phyloP scores from a whole-genome alignment of 2,329 filamentous ascomycete genomes.

The Catunica adiposa region DNA sequence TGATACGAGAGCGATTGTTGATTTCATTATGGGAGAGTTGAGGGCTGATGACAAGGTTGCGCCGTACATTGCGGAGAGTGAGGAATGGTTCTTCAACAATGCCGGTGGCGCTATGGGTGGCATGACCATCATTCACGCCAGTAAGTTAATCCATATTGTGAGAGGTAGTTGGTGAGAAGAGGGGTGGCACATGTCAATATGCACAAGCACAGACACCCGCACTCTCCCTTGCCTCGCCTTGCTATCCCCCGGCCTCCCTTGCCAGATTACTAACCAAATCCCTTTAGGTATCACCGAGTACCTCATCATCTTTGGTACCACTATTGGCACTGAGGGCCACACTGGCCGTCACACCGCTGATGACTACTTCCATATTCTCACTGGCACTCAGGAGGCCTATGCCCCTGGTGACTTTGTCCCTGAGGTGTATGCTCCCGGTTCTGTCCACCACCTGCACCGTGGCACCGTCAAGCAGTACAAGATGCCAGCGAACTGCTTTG shows the following conservation, averaged over 20 bases:
- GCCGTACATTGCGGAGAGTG: conserved; percentile 46
- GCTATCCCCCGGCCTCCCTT: not conserved
- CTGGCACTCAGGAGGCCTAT: conserved; percentile 62
- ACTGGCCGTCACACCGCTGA: conserved; percentile 77
- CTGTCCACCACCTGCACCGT: conserved; percentile 53
- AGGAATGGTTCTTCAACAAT: conserved; percentile 88
- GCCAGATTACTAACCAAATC: not conserved
- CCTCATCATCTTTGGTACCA: conserved; percentile 73
- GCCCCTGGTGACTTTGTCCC: conserved; percentile 48
- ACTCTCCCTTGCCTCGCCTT: not conserved
- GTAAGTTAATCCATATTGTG: conserved; percentile 35
- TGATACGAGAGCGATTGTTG: conserved; percentile 52
- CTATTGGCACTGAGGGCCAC: conserved; percentile 76
- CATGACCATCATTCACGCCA: conserved; percentile 82
- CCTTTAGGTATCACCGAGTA: conserved; percentile 61
- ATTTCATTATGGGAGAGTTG: conserved; percentile 54
- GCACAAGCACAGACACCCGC: not conserved
- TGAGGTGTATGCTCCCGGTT: conserved; percentile 53
- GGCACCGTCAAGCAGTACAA: conserved; percentile 68
- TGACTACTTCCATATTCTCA: conserved; percentile 87
- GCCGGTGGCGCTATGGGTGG: conserved; percentile 81
- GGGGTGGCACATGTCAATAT: not conserved
- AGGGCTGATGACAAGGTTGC: conserved; percentile 29
- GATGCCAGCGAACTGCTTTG: conserved; percentile 62
- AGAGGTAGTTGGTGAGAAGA: not conserved